phyloP scores from a whole-genome alignment of 139 green algal genomes.

The Chlamydomonas eustigma region DNA sequence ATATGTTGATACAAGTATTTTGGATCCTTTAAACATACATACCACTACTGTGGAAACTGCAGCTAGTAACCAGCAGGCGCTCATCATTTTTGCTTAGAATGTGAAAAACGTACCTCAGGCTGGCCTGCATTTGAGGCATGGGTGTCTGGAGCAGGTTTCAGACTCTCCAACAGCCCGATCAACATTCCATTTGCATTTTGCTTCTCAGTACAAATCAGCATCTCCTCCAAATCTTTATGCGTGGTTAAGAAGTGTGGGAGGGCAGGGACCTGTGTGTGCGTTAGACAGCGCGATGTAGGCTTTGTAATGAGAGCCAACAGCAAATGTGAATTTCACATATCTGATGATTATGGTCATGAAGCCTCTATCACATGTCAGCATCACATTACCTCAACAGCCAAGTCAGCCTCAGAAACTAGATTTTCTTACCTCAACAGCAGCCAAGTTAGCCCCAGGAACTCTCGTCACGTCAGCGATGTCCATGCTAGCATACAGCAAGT shows the following conservation, averaged over 20 bases:
- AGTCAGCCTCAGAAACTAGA: too few relatives aligned
- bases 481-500: background rate
- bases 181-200: background rate
- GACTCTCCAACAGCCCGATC: background rate
- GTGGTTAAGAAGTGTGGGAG: background rate
- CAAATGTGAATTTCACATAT: background rate
- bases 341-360: too few relatives aligned
- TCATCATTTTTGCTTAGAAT: too few relatives aligned
- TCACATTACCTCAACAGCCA: background rate
- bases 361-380: background rate
- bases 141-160: background rate
- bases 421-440: background rate
- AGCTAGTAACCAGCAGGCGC: too few relatives aligned
- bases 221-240: background rate
- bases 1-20: too few relatives aligned
- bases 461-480: slow-evolving; percentile 3
- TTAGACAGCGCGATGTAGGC: too few relatives aligned
- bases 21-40: too few relatives aligned
- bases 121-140: too few relatives aligned
- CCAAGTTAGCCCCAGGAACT: background rate
- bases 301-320: too few relatives aligned
- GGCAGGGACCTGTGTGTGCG: too few relatives aligned
- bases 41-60: too few relatives aligned
- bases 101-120: too few relatives aligned
- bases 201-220: background rate